phyloP scores from a whole-genome alignment of 2,329 filamentous ascomycete species.

The Penicillium sp. region DNA sequence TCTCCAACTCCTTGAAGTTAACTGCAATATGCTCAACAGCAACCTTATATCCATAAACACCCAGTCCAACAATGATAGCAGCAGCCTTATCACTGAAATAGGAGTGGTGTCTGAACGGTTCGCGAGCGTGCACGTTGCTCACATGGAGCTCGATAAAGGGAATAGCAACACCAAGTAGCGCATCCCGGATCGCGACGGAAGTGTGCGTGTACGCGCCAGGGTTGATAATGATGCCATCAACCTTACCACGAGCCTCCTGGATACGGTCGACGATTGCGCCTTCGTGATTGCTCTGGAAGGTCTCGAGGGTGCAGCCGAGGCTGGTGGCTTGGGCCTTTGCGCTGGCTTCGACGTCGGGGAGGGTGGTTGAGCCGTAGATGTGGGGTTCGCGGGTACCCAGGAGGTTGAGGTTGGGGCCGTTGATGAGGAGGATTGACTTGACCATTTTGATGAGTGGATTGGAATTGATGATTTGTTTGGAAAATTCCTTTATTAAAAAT shows the following conservation, averaged over 20 bases:
- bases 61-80: slow-evolving; percentile 71
- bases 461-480: not conserved
- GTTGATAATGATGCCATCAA: slow-evolving; percentile 70
- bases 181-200: slow-evolving; percentile 73
- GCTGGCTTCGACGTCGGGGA: slow-evolving; percentile 58
- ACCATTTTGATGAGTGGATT: slow-evolving; percentile 22
- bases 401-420: slow-evolving; percentile 81
- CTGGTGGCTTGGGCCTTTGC: slow-evolving; percentile 52
- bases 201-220: slow-evolving; percentile 75
- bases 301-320: slow-evolving; percentile 53
- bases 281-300: slow-evolving; percentile 78
- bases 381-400: slow-evolving; percentile 72
- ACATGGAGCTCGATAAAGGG: slow-evolving; percentile 80
- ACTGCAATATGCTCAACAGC: slow-evolving; percentile 55
- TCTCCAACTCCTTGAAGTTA: slow-evolving; percentile 37
- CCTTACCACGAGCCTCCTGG: slow-evolving; percentile 60
- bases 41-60: slow-evolving; percentile 61
- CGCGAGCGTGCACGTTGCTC: slow-evolving; percentile 70
- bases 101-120: slow-evolving; percentile 67
- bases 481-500: not conserved
- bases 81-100: slow-evolving; percentile 75
- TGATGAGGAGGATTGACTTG: slow-evolving; percentile 66
- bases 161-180: slow-evolving; percentile 65
- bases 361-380: slow-evolving; percentile 70
- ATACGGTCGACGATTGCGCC: slow-evolving; percentile 73